Evolutionary conservation across 805 yeast species (phyloP).

Genomic region (Starmera dryadoides): DNA sequence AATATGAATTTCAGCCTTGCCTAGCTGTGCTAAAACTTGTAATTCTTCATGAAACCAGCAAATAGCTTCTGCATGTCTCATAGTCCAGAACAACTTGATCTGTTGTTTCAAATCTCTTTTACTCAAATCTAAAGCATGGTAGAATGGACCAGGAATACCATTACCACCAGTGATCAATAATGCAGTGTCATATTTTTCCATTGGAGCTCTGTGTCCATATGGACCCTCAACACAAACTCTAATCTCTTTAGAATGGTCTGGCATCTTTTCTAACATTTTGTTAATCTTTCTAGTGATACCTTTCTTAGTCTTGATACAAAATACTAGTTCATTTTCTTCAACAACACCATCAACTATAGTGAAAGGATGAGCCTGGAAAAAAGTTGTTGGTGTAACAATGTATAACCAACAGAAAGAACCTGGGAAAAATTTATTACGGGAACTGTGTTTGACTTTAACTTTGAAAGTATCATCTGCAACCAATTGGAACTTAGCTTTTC

Average conservation of each 20-base stretch:
- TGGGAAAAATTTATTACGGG: slow-evolving; percentile 43
- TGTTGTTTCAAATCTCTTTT: slow-evolving; percentile 42
- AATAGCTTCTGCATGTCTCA: slow-evolving; percentile 43
- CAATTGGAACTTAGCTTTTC: slow-evolving; percentile 10
- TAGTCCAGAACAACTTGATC: slow-evolving; percentile 52
- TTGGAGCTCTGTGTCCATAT: slow-evolving; percentile 39
- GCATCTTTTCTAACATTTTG: slow-evolving; percentile 22
- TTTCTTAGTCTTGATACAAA: slow-evolving; percentile 45
- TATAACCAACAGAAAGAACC: slow-evolving; percentile 52
- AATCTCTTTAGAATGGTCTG: slow-evolving; percentile 21
- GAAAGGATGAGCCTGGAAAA: slow-evolving; percentile 76
- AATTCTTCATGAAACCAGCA: slow-evolving; percentile 39
- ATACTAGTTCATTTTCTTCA: slow-evolving; percentile 28
- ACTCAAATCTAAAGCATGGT: slow-evolving; percentile 24
- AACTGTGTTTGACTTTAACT: slow-evolving; percentile 24
- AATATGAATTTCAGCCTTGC: slow-evolving; percentile 14
- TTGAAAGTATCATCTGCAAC: slow-evolving; percentile 38
- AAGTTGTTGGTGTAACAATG: slow-evolving; percentile 41
- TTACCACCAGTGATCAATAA: slow-evolving; percentile 41
- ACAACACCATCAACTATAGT: slow-evolving; percentile 40
- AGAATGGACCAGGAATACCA: slow-evolving; percentile 42
- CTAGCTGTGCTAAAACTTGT: slow-evolving; percentile 22
- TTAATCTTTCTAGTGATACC: slow-evolving; percentile 47
- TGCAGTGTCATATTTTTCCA: slow-evolving; percentile 27
- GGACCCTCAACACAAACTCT: slow-evolving; percentile 50